Percentiles rank a stretch among this genome's conserved stretches.
phyloP scores from a whole-genome alignment of 2,329 filamentous ascomycete species.

The Penicillium fuscoglaucum region DNA sequence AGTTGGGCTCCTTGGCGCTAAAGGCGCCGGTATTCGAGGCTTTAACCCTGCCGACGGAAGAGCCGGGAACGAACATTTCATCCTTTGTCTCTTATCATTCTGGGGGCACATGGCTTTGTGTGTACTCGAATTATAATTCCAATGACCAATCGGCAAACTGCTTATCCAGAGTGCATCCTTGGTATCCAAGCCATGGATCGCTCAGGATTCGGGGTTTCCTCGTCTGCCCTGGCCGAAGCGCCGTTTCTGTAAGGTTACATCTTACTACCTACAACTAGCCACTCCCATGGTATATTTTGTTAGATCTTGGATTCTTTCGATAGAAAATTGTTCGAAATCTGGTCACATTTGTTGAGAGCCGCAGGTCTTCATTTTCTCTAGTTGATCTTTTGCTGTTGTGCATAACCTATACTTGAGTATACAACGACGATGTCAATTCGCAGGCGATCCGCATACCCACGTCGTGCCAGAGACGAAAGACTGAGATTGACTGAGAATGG shows the following conservation, averaged over 20 bases:
- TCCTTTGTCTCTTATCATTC: background rate
- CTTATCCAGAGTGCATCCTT: background rate
- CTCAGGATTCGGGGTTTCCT: background rate
- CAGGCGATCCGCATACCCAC: background rate
- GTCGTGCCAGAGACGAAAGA: background rate
- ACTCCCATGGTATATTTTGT: background rate
- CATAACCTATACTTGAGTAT: background rate
- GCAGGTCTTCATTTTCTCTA: background rate
- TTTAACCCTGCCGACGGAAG: background rate
- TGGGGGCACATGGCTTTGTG: background rate
- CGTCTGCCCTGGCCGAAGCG: background rate
- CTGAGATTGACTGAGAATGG: constrained; percentile 28
- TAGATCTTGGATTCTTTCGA: background rate
- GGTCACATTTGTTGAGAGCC: background rate
- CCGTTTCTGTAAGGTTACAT: constrained; percentile 10
- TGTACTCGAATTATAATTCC: background rate
- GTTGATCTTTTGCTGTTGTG: background rate
- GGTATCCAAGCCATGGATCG: background rate
- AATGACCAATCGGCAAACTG: background rate
- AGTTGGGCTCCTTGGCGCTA: background rate
- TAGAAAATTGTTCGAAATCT: background rate
- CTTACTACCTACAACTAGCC: background rate
- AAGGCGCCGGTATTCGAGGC: background rate
- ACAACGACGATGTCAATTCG: constrained; percentile 1
- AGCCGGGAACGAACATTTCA: background rate